Percentiles rank a stretch among this genome's conserved stretches.
phyloP scores from a whole-genome alignment of 805 yeast species.

The Saturnispora quitensis region DNA sequence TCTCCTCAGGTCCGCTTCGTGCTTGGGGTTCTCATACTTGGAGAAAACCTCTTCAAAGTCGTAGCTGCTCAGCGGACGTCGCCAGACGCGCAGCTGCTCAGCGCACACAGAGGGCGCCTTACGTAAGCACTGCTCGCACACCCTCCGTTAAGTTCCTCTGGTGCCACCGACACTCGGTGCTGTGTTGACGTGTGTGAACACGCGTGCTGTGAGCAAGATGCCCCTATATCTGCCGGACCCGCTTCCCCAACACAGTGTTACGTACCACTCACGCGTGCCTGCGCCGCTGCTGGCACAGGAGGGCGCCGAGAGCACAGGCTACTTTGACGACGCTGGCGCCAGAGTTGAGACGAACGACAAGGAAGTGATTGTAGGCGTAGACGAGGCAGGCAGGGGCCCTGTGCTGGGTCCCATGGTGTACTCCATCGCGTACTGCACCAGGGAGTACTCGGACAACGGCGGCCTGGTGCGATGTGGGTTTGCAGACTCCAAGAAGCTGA shows the following conservation, averaged over 20 bases:
- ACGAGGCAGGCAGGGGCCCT: constrained; percentile 99
- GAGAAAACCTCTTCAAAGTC: no score
- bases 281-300: background rate
- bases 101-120: no score
- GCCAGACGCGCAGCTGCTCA: no score
- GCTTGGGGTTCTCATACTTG: no score
- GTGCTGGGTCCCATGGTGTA: constrained; percentile 98
- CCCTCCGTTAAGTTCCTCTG: no score
- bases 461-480: constrained; percentile 58
- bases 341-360: background rate
- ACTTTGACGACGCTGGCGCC: background rate
- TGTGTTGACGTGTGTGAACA: no score
- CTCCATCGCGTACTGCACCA: constrained; percentile 71
- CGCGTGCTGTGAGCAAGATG: no score
- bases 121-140: no score
- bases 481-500: constrained; percentile 86
- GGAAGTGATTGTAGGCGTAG: constrained; percentile 72
- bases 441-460: constrained; percentile 34
- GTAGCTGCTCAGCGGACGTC: no score
- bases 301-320: background rate
- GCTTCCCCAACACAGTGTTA: constrained; percentile 1
- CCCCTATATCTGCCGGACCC: background rate
- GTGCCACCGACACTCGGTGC: no score
- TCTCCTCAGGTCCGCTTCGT: no score
- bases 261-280: constrained; percentile 6